phyloP scores from a whole-genome alignment of 2,329 filamentous ascomycete species.

The Fusarium sp. region DNA sequence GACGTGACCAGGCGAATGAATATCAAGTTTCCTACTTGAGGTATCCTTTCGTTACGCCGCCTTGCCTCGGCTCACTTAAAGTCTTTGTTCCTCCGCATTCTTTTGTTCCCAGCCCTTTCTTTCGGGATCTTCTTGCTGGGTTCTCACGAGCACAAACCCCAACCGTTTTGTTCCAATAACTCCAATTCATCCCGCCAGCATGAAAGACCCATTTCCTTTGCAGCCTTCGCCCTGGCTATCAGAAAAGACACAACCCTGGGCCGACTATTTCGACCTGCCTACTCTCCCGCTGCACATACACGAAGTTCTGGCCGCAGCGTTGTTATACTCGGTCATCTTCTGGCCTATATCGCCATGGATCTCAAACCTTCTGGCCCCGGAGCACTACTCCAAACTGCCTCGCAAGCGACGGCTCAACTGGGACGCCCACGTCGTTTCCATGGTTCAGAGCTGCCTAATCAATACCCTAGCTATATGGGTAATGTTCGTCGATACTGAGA shows the following conservation, averaged over 20 bases:
- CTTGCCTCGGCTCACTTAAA: conserved; percentile 13
- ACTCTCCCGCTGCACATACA: conserved; percentile 81
- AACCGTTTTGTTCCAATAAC: neutral
- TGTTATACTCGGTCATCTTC: conserved; percentile 76
- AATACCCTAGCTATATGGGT: conserved; percentile 79
- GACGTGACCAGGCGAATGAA: conserved; percentile 22
- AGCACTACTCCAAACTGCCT: conserved; percentile 71
- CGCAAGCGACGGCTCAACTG: conserved; percentile 77
- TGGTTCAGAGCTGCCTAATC: conserved; percentile 80
- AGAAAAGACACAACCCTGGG: conserved; percentile 69
- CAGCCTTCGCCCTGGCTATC: conserved; percentile 67
- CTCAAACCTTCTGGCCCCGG: conserved; percentile 70
- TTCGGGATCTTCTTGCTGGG: neutral
- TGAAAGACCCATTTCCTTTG: conserved; percentile 80
- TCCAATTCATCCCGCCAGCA: conserved; percentile 49
- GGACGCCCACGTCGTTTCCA: conserved; percentile 88
- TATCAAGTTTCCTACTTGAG: neutral
- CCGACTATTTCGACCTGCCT: conserved; percentile 68
- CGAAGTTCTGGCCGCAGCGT: conserved; percentile 74
- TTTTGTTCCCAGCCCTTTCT: neutral
- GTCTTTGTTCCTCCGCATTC: neutral
- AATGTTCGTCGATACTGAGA: conserved; percentile 74
- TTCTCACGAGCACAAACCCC: neutral
- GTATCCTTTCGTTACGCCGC: conserved; percentile 2
- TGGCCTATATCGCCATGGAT: conserved; percentile 73